Evolutionary conservation across 768 basidiomycete genomes (phyloP).

Genomic region (Russula abietina): DNA sequence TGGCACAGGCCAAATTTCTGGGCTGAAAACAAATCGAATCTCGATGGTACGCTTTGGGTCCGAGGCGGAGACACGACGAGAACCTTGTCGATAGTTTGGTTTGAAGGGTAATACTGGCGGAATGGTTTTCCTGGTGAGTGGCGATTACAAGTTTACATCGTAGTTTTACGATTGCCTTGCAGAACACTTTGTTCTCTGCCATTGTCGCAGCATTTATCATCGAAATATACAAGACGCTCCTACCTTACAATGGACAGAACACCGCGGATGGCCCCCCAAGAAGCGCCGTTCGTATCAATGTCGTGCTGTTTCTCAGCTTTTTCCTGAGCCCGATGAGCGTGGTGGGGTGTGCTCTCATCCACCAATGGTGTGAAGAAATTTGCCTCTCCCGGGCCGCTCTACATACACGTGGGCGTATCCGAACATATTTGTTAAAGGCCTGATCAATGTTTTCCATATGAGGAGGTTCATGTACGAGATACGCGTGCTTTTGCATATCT

Average conservation of each 20-base stretch:
- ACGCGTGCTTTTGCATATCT: slow-evolving; percentile 11
- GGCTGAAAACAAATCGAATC: neutral
- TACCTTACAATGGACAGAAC: neutral
- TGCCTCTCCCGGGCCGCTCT: slow-evolving; percentile 4
- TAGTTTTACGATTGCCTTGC: neutral
- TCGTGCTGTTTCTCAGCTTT: slow-evolving; percentile 19
- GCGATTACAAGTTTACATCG: neutral
- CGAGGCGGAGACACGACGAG: slow-evolving; percentile 17
- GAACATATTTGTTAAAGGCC: slow-evolving; percentile 10
- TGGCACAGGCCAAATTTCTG: too few species aligned
- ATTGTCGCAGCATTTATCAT: slow-evolving; percentile 25
- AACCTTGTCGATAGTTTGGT: slow-evolving; percentile 16
- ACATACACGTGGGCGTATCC: slow-evolving; percentile 15
- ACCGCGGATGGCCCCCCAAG: too few species aligned
- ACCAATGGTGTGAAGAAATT: neutral
- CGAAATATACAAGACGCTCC: slow-evolving; percentile 22
- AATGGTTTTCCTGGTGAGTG: slow-evolving; percentile 23
- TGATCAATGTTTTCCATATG: slow-evolving; percentile 9
- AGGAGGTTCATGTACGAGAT: slow-evolving; percentile 12
- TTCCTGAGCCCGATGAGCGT: slow-evolving; percentile 15
- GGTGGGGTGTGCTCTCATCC: too few species aligned
- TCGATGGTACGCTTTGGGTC: neutral
- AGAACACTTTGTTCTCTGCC: slow-evolving; percentile 21
- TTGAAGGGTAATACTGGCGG: slow-evolving; percentile 18
- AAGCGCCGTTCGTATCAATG: slow-evolving; percentile 9